phyloP scores from a whole-genome alignment of 768 basidiomycete species.

The Pluteus cervinus region DNA sequence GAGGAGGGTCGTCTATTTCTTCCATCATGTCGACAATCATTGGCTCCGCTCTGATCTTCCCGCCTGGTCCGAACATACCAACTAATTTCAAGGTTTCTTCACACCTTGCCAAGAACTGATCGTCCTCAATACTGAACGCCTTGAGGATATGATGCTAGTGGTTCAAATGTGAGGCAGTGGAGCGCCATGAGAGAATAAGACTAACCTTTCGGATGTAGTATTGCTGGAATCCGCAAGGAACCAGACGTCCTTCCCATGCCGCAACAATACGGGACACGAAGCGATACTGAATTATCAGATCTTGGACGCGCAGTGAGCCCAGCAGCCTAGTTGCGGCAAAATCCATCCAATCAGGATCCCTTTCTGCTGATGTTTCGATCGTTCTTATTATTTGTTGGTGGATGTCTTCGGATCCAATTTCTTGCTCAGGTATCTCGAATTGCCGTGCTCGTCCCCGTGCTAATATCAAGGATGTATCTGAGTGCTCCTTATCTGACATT shows the following conservation, averaged over 20 bases:
- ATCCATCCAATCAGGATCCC: too few relatives aligned
- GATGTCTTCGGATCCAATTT: too few relatives aligned
- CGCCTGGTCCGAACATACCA: slow-evolving; percentile 50
- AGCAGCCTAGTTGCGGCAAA: too few relatives aligned
- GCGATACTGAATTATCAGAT: slow-evolving; percentile 41
- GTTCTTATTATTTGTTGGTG: too few relatives aligned
- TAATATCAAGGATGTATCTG: too few relatives aligned
- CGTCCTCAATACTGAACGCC: slow-evolving; percentile 42
- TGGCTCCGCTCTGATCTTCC: slow-evolving; percentile 40
- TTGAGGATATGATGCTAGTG: slow-evolving; percentile 46
- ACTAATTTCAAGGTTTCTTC: slow-evolving; percentile 46
- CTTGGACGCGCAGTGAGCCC: slow-evolving; percentile 31
- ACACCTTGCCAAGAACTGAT: slow-evolving; percentile 39
- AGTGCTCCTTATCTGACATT: too few relatives aligned
- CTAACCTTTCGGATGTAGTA: slow-evolving; percentile 43
- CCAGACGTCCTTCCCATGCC: slow-evolving; percentile 33
- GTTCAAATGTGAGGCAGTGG: slow-evolving; percentile 3
- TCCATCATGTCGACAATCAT: slow-evolving; percentile 43
- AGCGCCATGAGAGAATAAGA: slow-evolving; percentile 3
- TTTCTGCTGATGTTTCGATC: too few relatives aligned
- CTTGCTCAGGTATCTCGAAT: too few relatives aligned
- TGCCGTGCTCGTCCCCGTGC: too few relatives aligned
- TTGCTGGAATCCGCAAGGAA: slow-evolving; percentile 30
- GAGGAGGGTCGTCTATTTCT: slow-evolving; percentile 29
- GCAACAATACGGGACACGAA: slow-evolving; percentile 48